Base-by-base conservation (phyloP, 768 basidiomycete genomes). In the Kwoniella europaea region DNA sequence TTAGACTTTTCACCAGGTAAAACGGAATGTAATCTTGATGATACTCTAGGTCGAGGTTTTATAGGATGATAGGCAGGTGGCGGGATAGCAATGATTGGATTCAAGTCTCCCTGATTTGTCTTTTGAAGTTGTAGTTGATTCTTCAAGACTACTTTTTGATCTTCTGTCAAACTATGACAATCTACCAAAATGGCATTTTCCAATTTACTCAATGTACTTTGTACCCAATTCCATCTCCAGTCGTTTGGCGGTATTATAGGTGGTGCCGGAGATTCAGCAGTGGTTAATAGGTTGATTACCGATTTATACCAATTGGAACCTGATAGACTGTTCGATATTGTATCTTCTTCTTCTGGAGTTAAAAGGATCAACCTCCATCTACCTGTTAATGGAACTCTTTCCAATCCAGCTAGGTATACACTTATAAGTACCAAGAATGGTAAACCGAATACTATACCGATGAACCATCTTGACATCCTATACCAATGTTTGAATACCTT, bases 141-240 rank as follows among this genome's bases (percentile, higher is more conserved):
- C 46, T 6, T 13, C 18, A 50, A 50, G 46, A 50, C 13, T 13
- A 16, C 18, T 4, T 57, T 42, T 4, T 57, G 41, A 13, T 24
- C 50, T 29, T 20, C 50, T 6, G 66, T 24, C 20, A 63, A 6
- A 15, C 43, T 67, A 16, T 67, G 50, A 46, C 71, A 72, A 10
- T 86, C 85, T 15, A 88, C 88, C 9, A 95, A 84, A 16, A 94
- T 89, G 55, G 88, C 90, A 41, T 84, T 74, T 84, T 98, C 95
- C 29, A 99, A 88, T 65, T 86, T 86, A 18, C 91, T 89, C 22
- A 98, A 85, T 2, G 92, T 93, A 20, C 89, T 87, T 65, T 88
- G 87, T 12, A 96, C 93, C 95, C 96, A 98, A 20, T 85, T 79
- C 80, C 92, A 91, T 68, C 95, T 88, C 96, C 96, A 98, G 84